Conservation (phyloP, 2,329 filamentous ascomycete species). For the Orbilia brochopaga region DNA sequence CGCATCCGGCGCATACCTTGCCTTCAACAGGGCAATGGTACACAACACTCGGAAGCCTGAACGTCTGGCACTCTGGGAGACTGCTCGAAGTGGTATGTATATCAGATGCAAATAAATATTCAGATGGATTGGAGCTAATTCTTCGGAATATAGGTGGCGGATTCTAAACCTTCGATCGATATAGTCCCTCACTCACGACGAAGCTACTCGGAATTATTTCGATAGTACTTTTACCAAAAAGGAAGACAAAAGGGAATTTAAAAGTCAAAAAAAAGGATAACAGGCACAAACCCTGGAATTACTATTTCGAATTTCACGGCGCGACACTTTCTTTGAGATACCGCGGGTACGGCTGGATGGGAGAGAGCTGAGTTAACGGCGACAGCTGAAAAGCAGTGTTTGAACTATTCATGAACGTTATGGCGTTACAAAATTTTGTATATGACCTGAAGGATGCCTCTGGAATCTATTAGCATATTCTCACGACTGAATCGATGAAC, state of each 20-base stretch:
- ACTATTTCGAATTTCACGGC: too few relatives aligned
- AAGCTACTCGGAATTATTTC: too few relatives aligned
- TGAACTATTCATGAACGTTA: not conserved
- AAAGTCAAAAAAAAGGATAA: too few relatives aligned
- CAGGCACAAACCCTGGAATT: too few relatives aligned
- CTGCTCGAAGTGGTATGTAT: constrained; percentile 45
- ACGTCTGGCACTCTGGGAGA: constrained; percentile 40
- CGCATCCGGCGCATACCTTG: constrained; percentile 45
- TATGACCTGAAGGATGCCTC: too few relatives aligned
- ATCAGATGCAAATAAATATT: not conserved
- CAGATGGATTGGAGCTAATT: too few relatives aligned
- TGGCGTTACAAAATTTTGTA: not conserved
- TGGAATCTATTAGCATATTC: too few relatives aligned
- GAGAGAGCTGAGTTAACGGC: not conserved
- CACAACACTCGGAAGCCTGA: constrained; percentile 31
- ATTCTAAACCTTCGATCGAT: constrained; percentile 15
- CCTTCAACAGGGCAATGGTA: constrained; percentile 27
- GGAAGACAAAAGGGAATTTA: too few relatives aligned
- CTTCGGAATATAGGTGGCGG: constrained; percentile 26
- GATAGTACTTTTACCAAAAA: too few relatives aligned
- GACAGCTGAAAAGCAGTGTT: not conserved
- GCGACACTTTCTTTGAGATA: not conserved
- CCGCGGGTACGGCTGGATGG: not conserved
- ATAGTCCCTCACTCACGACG: too few relatives aligned
- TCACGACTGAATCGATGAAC: too few relatives aligned